A percentile compares a stretch with the other conserved stretches of the same genome.
Conservation (phyloP, 305 asterid genomes). For the Stenogyne calaminthoides region DNA sequence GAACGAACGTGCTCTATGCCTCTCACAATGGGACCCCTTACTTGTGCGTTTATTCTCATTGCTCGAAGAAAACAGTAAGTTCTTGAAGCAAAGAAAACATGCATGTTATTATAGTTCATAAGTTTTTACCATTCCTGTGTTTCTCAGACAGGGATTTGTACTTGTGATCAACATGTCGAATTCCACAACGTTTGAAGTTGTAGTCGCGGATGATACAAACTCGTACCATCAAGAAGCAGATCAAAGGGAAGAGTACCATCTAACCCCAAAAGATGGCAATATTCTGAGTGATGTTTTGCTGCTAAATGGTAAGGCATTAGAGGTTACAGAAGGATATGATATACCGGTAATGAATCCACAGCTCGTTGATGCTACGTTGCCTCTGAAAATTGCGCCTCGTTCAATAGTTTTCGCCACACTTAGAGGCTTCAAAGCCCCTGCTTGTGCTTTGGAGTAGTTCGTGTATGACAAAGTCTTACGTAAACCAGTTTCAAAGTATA, state of each 20-base stretch:
- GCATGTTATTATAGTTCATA: background rate
- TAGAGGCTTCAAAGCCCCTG: conserved; percentile 63
- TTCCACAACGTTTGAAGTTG: conserved; percentile 52
- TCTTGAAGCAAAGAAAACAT: background rate
- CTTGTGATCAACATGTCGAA: conserved; percentile 81
- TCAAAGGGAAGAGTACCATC: conserved; percentile 71
- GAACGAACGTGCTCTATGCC: conserved; percentile 53
- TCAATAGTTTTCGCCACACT: conserved; percentile 57
- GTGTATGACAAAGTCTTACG: background rate
- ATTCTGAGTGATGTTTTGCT: conserved; percentile 64
- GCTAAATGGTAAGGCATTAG: conserved; percentile 65
- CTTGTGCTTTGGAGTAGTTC: conserved; percentile 47
- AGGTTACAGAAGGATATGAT: conserved; percentile 53
- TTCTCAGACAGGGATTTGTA: conserved; percentile 39
- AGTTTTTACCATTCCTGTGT: background rate
- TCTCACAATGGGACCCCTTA: conserved; percentile 59
- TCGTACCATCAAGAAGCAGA: conserved; percentile 8
- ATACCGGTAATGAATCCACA: conserved; percentile 58
- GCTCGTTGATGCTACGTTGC: conserved; percentile 45
- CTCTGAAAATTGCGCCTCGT: conserved; percentile 48
- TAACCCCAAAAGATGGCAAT: conserved; percentile 67
- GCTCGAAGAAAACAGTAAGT: conserved; percentile 61
- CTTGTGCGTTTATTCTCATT: conserved; percentile 65
- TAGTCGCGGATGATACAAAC: conserved; percentile 40
- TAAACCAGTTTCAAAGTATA: too few relatives aligned